Conservation (phyloP, 441 rosid genomes). For the Populus hybrid region DNA sequence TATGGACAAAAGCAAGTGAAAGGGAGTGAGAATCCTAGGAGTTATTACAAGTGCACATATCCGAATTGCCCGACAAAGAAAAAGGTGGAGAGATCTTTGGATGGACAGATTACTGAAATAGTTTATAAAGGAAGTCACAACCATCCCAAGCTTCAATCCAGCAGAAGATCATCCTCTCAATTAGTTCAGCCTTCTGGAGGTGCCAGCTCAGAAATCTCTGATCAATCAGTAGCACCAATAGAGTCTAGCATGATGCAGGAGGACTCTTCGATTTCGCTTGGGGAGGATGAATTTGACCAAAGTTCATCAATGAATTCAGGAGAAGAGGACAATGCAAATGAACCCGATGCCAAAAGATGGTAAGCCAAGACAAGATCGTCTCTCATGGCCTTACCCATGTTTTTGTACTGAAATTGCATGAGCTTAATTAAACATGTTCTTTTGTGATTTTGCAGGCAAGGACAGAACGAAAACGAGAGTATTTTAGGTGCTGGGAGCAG, state of each 20-base stretch:
- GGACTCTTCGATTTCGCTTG: constrained; percentile 61
- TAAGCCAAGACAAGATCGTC: constrained; percentile 23
- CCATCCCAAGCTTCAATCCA: constrained; percentile 77
- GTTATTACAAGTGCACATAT: constrained; percentile 90
- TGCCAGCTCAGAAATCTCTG: constrained; percentile 28
- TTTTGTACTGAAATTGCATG: constrained; percentile 1
- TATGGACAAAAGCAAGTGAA: constrained; percentile 94
- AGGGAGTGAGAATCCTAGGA: constrained; percentile 91
- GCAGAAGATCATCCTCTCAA: constrained; percentile 48
- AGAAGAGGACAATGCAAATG: constrained; percentile 60
- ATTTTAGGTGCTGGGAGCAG: constrained; percentile 57
- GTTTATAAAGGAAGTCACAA: constrained; percentile 85
- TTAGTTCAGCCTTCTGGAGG: constrained; percentile 18
- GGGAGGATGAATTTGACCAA: constrained; percentile 67
- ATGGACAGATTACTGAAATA: constrained; percentile 92
- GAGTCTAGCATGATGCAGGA: constrained; percentile 56
- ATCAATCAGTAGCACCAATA: constrained; percentile 31
- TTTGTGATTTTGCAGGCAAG: constrained; percentile 43
- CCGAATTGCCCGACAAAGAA: constrained; percentile 84
- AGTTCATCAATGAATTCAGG: constrained; percentile 52
- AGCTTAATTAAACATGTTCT: background rate
- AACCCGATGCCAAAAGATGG: constrained; percentile 85
- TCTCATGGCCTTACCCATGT: background rate
- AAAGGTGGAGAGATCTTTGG: constrained; percentile 79
- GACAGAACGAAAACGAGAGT: constrained; percentile 59